Percentiles rank a stretch among this genome's conserved stretches.
phyloP scores from a whole-genome alignment of 1,284 basidiomycete genomes.

The Marasmius tenuissimus region DNA sequence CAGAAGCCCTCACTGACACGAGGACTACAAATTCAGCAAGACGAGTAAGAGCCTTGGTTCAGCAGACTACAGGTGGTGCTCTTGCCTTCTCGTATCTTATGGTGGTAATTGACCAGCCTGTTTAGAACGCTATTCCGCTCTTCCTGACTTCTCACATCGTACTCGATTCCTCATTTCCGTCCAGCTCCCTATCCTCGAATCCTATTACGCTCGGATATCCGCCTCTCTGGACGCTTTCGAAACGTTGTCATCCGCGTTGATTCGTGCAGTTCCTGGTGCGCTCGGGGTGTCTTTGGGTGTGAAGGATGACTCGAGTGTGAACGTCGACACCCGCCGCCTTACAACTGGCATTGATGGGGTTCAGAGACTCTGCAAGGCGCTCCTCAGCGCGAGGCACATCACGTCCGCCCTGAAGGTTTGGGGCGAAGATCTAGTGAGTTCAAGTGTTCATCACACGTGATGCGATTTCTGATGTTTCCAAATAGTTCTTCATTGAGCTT shows the following conservation, averaged over 20 bases:
- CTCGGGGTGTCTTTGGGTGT: constrained; percentile 52
- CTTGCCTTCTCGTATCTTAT: not conserved
- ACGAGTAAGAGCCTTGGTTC: constrained; percentile 78
- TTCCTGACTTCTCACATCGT: constrained; percentile 78
- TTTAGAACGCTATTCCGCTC: constrained; percentile 83
- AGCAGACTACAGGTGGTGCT: constrained; percentile 80
- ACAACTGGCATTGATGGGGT: constrained; percentile 81
- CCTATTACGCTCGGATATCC: constrained; percentile 77
- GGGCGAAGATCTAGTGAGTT: constrained; percentile 82
- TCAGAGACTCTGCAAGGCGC: constrained; percentile 79
- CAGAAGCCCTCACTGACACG: constrained; percentile 43
- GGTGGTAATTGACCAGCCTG: constrained; percentile 1
- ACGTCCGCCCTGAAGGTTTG: constrained; percentile 68
- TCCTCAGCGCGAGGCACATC: constrained; percentile 76
- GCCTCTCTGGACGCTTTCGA: constrained; percentile 93
- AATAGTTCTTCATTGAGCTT: constrained; percentile 86
- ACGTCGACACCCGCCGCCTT: constrained; percentile 57
- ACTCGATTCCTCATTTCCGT: constrained; percentile 82
- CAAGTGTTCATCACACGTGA: constrained; percentile 9
- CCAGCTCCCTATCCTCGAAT: constrained; percentile 82
- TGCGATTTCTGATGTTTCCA: constrained; percentile 4
- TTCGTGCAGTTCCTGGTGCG: constrained; percentile 90
- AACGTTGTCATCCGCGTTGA: constrained; percentile 81
- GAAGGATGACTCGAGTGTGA: constrained; percentile 45
- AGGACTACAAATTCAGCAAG: constrained; percentile 80